Evolutionary conservation across 192 early-diverging fungal species (phyloP), one percentile per base, ranked within the genome.

Genomic region (Coemansia sp.): DNA sequence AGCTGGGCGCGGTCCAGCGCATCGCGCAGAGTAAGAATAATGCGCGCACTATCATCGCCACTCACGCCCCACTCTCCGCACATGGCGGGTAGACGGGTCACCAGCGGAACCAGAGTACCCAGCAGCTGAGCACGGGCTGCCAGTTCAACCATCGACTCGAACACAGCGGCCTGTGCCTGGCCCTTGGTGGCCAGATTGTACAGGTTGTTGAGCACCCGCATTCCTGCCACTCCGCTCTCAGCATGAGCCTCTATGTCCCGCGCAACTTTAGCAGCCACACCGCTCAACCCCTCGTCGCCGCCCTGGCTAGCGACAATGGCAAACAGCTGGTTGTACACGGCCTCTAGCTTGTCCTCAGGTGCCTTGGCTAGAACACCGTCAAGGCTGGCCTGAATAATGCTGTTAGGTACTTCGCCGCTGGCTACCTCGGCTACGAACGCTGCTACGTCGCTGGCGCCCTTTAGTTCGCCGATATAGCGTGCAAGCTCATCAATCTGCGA

Each of bases 181-280:
- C 84, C 67, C 39, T 70, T 71, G 39, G 85, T 85, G 33, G 91
- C 79, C 60, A 88, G 83, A 80, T 95, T 95, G 86, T 92, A 98
- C 58, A 96, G 83, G 83, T 93, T 95, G 69, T 78, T 76, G 26
- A 85, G 72, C 36, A 71, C 67, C 13, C 74, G 76, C 21, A 86
- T 60, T 10, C 67, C 83, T 3, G 31, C 65, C 0, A 63, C 65
- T 6, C 62, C 74, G 62, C 61, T 71, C 39, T 58, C 42, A 43
- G 50, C 62, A 20, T 62, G 45, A 6, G 13, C 60, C 38, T 57
- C 61, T 16, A 81, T 37, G 40, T 69, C 60, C 18, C 45, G n/a
- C 18, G 67, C 68, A 38, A 72, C 38, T 42, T 28, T 55, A 11
- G 33, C 38, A 9, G 71, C 40, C 28, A 33, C 51, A 14, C 51